These are phyloP conservation scores for Antarctomyces pellizariae DNA, from an alignment of 495 filamentous ascomycete species.

Conservation along the genomic window DNA sequence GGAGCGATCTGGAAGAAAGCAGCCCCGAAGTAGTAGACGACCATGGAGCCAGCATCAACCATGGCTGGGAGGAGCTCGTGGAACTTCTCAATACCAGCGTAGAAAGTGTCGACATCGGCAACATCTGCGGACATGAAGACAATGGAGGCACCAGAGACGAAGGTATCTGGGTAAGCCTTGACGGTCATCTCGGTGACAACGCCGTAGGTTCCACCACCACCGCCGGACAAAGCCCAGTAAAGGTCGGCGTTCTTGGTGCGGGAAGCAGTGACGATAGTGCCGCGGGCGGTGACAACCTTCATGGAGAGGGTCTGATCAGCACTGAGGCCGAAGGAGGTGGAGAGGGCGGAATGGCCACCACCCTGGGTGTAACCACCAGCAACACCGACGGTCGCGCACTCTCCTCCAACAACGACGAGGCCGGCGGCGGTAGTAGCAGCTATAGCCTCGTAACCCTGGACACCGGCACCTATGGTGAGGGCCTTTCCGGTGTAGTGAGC, in stretches of 20 bases:
- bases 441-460: conserved; percentile 29
- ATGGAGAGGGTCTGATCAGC: conserved; percentile 34
- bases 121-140: conserved; percentile 12
- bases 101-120: conserved; percentile 20
- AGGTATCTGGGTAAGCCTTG: conserved; percentile 12
- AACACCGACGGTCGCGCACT: conserved; percentile 25
- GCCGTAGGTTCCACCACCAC: conserved; percentile 28
- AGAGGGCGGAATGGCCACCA: conserved; percentile 34
- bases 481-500: conserved; percentile 19
- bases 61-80: conserved; percentile 19
- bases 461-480: conserved; percentile 27
- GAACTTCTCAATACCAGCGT: conserved; percentile 17
- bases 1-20: conserved; percentile 23
- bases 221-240: conserved; percentile 35
- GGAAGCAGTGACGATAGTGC: conserved; percentile 19
- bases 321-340: conserved; percentile 26
- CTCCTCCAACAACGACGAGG: conserved; percentile 26
- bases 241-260: conserved; percentile 26
- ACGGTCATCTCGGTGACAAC: conserved; percentile 22
- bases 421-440: conserved; percentile 19
- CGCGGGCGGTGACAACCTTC: conserved; percentile 29
- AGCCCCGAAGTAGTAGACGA: conserved; percentile 24
- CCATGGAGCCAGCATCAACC: conserved; percentile 28
- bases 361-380: conserved; percentile 29
- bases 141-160: conserved; percentile 12